A percentile compares a stretch with the other conserved stretches of the same genome.
Conservation (phyloP, 139 green algal genomes). For the Auxenochlorella pyrenoidosa region DNA sequence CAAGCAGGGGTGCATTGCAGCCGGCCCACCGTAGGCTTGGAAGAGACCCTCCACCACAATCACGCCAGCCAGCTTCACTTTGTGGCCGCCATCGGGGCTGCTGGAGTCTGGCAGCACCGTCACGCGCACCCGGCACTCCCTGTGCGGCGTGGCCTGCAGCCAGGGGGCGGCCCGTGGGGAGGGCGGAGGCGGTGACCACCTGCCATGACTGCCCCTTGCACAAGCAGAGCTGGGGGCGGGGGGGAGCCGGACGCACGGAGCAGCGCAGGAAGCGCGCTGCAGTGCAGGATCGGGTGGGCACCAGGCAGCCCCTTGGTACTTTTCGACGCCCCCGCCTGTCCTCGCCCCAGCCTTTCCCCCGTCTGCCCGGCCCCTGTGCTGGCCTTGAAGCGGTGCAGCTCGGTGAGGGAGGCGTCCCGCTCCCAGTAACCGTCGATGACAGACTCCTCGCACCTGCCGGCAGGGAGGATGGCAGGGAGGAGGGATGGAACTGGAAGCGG, state of each 20-base stretch:
- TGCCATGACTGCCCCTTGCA: not conserved
- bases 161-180: too few relatives aligned
- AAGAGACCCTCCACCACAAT: not conserved
- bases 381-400: not conserved
- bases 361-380: not conserved
- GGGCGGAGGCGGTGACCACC: not conserved
- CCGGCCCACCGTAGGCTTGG: not conserved
- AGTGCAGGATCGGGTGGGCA: too few relatives aligned
- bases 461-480: not conserved
- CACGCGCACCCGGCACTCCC: not conserved
- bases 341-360: too few relatives aligned
- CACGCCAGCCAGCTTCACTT: not conserved
- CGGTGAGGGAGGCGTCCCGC: not conserved
- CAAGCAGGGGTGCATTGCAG: too few relatives aligned
- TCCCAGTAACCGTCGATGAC: slow-evolving; percentile 2
- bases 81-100: not conserved
- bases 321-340: too few relatives aligned
- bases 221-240: too few relatives aligned
- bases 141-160: slow-evolving; percentile 4
- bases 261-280: too few relatives aligned
- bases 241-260: too few relatives aligned
- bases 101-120: not conserved
- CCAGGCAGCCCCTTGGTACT: too few relatives aligned
- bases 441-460: not conserved
- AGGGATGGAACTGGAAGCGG: too few relatives aligned